Evolutionary conservation across 106 monocot species (phyloP).

Genomic region (Acanthochlamys bracteata): DNA sequence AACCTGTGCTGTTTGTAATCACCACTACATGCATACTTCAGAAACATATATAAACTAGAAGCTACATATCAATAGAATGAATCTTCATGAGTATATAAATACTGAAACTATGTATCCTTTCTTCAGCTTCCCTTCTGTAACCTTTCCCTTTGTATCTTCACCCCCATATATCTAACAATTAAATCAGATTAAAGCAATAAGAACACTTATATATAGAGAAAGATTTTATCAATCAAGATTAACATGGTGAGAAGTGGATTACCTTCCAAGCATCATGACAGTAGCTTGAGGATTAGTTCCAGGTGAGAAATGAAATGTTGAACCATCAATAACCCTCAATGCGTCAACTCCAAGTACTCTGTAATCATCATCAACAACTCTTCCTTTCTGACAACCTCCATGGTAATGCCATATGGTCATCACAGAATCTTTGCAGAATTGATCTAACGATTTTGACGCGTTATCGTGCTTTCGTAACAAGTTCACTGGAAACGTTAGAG

Average conservation of each 20-base stretch:
- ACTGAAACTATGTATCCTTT: too few relatives aligned
- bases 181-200: neutral
- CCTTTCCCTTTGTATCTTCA: neutral
- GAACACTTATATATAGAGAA: neutral
- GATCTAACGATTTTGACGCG: neutral
- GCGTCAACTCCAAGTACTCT: slow-evolving; percentile 1
- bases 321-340: slow-evolving; percentile 2
- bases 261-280: slow-evolving; percentile 4
- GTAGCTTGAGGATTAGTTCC: slow-evolving; percentile 4
- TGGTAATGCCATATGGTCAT: slow-evolving; percentile 10
- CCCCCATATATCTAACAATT: neutral
- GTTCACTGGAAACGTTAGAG: neutral
- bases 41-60: too few relatives aligned
- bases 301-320: slow-evolving; percentile 1
- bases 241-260: neutral
- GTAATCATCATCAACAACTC: neutral
- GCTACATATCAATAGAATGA: too few relatives aligned
- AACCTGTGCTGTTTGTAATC: too few relatives aligned
- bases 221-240: neutral
- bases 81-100: too few relatives aligned
- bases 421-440: slow-evolving; percentile 1
- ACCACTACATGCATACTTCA: too few relatives aligned
- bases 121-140: neutral
- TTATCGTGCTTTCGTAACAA: neutral
- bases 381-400: neutral